Evolutionary conservation across 2,329 filamentous ascomycete species (phyloP).

Genomic region (Metarhizium rileyi): DNA sequence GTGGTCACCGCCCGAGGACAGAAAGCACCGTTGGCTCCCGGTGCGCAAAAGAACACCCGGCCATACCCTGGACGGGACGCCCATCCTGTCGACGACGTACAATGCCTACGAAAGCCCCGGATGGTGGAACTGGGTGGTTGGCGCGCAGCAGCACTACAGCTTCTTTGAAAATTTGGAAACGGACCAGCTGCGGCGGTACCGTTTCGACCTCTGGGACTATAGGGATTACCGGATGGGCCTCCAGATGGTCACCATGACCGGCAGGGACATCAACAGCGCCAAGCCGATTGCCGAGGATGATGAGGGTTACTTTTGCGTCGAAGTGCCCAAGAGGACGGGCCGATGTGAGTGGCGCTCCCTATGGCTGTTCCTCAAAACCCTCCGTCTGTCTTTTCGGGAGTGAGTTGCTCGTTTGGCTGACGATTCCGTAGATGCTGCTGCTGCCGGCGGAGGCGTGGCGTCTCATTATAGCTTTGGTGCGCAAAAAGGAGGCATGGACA

Average conservation of each 20-base stretch:
- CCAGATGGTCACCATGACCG: conserved; percentile 44
- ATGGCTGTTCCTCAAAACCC: too few relatives aligned
- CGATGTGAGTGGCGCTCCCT: conserved; percentile 26
- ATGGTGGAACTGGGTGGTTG: conserved; percentile 40
- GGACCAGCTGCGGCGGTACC: conserved; percentile 34
- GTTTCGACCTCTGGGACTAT: conserved; percentile 39
- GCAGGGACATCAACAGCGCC: conserved; percentile 36
- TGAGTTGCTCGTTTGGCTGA: too few relatives aligned
- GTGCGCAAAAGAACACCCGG: conserved; percentile 21
- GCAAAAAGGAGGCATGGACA: conserved; percentile 28
- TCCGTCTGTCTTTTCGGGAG: too few relatives aligned
- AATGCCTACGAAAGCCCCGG: conserved; percentile 30
- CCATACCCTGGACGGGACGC: conserved; percentile 31
- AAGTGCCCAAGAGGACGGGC: conserved; percentile 27
- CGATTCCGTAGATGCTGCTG: conserved; percentile 34
- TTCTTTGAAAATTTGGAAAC: conserved; percentile 41
- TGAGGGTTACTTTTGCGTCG: conserved; percentile 34
- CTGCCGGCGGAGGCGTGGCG: conserved; percentile 44
- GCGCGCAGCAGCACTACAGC: conserved; percentile 37
- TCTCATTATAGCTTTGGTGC: conserved; percentile 40
- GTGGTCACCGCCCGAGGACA: conserved; percentile 25
- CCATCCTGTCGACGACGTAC: conserved; percentile 39
- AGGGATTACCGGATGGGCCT: conserved; percentile 40
- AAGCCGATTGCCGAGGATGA: conserved; percentile 35
- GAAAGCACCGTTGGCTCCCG: conserved; percentile 42